Conservation (phyloP, 495 filamentous ascomycete species). For the Penicillium mononematosum region DNA sequence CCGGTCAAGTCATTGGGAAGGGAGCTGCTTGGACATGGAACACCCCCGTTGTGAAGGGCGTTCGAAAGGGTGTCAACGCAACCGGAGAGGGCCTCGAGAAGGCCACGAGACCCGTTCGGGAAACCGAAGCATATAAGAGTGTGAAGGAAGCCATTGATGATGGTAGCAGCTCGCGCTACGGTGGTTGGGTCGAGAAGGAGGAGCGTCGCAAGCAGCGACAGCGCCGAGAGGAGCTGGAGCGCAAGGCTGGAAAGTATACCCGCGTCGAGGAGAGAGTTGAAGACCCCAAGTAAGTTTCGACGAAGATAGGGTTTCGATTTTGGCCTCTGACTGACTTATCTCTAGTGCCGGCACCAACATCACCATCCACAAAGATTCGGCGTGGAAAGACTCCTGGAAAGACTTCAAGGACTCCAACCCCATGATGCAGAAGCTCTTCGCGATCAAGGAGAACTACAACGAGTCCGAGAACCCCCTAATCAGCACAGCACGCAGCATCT, state of each 20-base stretch:
- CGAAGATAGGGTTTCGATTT: background rate
- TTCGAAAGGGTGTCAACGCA: slow-evolving; percentile 79
- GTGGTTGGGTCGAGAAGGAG: slow-evolving; percentile 94
- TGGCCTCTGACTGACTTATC: slow-evolving; percentile 22
- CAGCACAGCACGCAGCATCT: slow-evolving; percentile 86
- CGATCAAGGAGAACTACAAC: slow-evolving; percentile 77
- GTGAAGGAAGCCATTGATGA: slow-evolving; percentile 97
- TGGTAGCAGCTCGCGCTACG: slow-evolving; percentile 91
- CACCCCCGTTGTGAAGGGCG: slow-evolving; percentile 84
- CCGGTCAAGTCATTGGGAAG: slow-evolving; percentile 81
- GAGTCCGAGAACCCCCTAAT: slow-evolving; percentile 97
- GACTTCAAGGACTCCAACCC: slow-evolving; percentile 85
- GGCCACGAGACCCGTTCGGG: slow-evolving; percentile 85
- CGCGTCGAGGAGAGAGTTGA: slow-evolving; percentile 61
- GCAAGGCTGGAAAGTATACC: slow-evolving; percentile 46
- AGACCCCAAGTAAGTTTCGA: slow-evolving; percentile 75
- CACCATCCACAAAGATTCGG: slow-evolving; percentile 93
- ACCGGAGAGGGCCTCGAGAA: slow-evolving; percentile 88
- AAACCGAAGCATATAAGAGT: slow-evolving; percentile 90
- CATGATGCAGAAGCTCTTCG: slow-evolving; percentile 85
- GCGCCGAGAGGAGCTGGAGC: slow-evolving; percentile 64
- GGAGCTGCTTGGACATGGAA: slow-evolving; percentile 97
- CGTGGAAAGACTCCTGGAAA: slow-evolving; percentile 94
- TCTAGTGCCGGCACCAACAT: slow-evolving; percentile 86
- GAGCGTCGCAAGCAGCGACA: slow-evolving; percentile 78